phyloP scores from a whole-genome alignment of 2,329 filamentous ascomycete species.

The Aspergillus oerlinghausenensis region DNA sequence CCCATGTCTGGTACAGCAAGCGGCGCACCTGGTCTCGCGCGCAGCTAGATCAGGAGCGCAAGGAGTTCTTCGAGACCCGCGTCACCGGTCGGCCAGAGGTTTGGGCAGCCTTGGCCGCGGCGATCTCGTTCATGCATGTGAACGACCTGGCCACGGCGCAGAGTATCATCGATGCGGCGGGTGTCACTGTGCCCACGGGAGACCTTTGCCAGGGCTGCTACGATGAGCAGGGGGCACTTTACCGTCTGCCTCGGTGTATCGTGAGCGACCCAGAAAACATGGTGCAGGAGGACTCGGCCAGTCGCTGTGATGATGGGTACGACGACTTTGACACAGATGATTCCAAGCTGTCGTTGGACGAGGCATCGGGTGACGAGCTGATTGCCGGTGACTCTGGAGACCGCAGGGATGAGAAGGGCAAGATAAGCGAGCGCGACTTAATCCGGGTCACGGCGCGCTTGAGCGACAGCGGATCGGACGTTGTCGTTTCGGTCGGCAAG shows the following conservation, averaged over 20 bases:
- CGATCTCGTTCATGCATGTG: slow-evolving; percentile 64
- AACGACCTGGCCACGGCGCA: slow-evolving; percentile 67
- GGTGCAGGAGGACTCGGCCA: slow-evolving; percentile 18
- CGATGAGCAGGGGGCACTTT: slow-evolving; percentile 65
- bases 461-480: slow-evolving; percentile 62
- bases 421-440: slow-evolving; percentile 52
- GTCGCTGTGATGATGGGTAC: slow-evolving; percentile 18
- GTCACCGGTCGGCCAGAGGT: slow-evolving; percentile 73
- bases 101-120: slow-evolving; percentile 70
- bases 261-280: slow-evolving; percentile 64
- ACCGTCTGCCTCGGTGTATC: slow-evolving; percentile 63
- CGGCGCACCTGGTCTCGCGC: slow-evolving; percentile 65
- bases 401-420: slow-evolving; percentile 56
- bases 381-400: slow-evolving; percentile 37
- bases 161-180: slow-evolving; percentile 72
- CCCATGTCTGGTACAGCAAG: slow-evolving; percentile 62
- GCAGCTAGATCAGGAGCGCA: slow-evolving; percentile 65
- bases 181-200: slow-evolving; percentile 69
- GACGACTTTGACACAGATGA: slow-evolving; percentile 26
- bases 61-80: slow-evolving; percentile 85
- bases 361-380: slow-evolving; percentile 38
- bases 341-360: slow-evolving; percentile 32
- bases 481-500: slow-evolving; percentile 54
- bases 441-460: slow-evolving; percentile 59
- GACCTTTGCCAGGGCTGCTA: slow-evolving; percentile 68